Conservation (phyloP, 345 rosid genomes). For the Arabis hirsuta region DNA sequence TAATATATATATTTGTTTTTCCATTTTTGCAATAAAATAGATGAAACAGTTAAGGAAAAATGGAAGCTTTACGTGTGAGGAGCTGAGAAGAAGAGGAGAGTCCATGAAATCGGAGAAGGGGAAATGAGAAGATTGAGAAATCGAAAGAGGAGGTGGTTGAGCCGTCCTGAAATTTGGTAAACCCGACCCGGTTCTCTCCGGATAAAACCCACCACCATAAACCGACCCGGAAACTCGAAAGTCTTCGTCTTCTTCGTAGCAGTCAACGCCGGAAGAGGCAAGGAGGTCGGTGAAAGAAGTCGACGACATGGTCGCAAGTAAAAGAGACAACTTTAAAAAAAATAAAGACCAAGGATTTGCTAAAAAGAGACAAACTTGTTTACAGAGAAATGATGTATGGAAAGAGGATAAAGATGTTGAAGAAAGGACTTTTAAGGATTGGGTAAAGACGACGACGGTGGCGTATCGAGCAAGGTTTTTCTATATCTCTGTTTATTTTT, state of each 20-base stretch:
- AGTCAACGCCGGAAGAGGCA: conserved; percentile 47
- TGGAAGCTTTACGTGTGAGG: conserved; percentile 70
- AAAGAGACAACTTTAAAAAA: conserved; percentile 33
- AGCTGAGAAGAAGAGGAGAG: conserved; percentile 78
- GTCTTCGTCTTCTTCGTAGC: conserved; percentile 40
- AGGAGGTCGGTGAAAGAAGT: conserved; percentile 67
- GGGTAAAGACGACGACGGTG: conserved; percentile 42
- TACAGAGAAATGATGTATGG: conserved; percentile 37
- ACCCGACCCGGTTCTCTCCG: conserved; percentile 65
- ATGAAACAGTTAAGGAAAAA: background rate
- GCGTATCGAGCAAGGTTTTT: conserved; percentile 45
- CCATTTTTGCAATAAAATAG: background rate
- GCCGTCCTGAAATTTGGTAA: conserved; percentile 90
- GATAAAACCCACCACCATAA: conserved; percentile 33
- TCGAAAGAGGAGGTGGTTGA: conserved; percentile 82
- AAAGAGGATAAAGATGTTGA: conserved; percentile 35
- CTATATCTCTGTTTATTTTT: background rate
- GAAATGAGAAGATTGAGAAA: conserved; percentile 77
- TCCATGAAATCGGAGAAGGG: conserved; percentile 79
- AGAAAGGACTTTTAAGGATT: conserved; percentile 14
- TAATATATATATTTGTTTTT: too few relatives aligned
- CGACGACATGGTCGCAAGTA: conserved; percentile 31
- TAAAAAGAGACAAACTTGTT: conserved; percentile 12
- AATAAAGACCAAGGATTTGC: background rate
- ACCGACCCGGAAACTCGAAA: conserved; percentile 50